These are phyloP conservation scores for Cucurbitaria berberidis DNA, from an alignment of 2,329 filamentous ascomycete genomes.

Conservation along the genomic window DNA sequence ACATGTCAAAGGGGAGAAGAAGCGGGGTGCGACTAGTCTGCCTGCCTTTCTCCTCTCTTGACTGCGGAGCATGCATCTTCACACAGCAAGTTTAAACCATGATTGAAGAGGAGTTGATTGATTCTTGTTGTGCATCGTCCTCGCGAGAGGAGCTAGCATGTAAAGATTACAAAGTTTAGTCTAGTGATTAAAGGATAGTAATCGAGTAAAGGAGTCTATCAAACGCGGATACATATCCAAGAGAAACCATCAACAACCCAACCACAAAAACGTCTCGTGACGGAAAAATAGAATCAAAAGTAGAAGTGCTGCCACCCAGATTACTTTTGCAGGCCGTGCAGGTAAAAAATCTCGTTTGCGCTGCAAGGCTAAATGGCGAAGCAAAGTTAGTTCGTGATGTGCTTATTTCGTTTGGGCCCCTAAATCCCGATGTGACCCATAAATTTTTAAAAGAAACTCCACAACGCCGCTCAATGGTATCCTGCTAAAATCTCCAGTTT, in stretches of 20 bases:
- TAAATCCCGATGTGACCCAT: too few species aligned
- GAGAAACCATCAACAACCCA: not conserved
- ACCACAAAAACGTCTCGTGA: not conserved
- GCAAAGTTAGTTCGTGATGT: not conserved
- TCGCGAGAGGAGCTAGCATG: conserved; percentile 13
- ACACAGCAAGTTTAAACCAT: not conserved
- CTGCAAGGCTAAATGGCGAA: not conserved
- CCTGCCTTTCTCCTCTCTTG: not conserved
- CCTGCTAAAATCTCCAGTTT: conserved; percentile 10
- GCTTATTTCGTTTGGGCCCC: not conserved
- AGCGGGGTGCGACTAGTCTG: not conserved
- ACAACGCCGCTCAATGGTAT: conserved; percentile 24
- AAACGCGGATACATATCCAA: not conserved
- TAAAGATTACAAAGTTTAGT: conserved; percentile 14
- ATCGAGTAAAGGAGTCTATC: conserved; percentile 12
- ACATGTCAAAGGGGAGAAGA: not conserved
- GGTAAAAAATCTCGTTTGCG: conserved; percentile 4
- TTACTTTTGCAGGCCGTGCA: conserved; percentile 7
- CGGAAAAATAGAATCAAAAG: conserved; percentile 1
- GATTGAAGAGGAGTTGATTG: not conserved
- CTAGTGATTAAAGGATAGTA: conserved; percentile 27
- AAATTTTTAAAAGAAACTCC: conserved; percentile 6
- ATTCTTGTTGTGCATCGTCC: conserved; percentile 6
- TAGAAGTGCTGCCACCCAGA: not conserved
- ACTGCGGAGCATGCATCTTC: not conserved